Evolutionary conservation across 2,329 filamentous ascomycete genomes (phyloP), one percentile per base, ranked within the genome.

Genomic region (Botrytis sinoallii): DNA sequence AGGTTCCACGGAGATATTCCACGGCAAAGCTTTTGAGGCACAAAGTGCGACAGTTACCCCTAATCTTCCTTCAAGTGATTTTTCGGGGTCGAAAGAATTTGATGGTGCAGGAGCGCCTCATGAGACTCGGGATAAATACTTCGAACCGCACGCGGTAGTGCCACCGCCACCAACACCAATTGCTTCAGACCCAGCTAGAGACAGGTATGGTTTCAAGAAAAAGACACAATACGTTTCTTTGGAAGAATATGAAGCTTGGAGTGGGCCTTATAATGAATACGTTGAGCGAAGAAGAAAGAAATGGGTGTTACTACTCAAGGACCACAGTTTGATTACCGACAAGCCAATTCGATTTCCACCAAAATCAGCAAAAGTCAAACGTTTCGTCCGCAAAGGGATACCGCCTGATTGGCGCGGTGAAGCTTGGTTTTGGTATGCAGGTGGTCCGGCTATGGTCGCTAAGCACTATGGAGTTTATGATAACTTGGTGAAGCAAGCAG

Each of bases 341-440:
- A 85, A 89, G 6, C 95, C 94, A 1, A 90, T 88, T 55, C 88
- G 89, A 3, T 98, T 98, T 78, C 95, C 95, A 0, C 88, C 91
- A 1, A 92, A 91, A 71, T 93, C 90, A 68, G 89, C 91, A 64
- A 97, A 97, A 83, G 90, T 96, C 61, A 97, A 97, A 83, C 89
- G 94, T 29, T 98, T 96, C 81, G 89, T 97, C 67, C 90, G 95
- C 70, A 98, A 98, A 82, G 95, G 95, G 25, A 95, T 98, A 68
- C 95, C 95, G 4, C 93, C 95, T 0, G 94, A 97, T 77, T 97
- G 94, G 90, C 90, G 95, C 79, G 95, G 95, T n/a, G 92, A 93
- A 9, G 95, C 95, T 64, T 98, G 95, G 95, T 98, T 97, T 82
- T 98, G 93, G 84, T 98, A 98, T 81, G 94, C 94, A 18, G 94